phyloP scores from a whole-genome alignment of 1,139 yeast species.

The Candida glucosophila region DNA sequence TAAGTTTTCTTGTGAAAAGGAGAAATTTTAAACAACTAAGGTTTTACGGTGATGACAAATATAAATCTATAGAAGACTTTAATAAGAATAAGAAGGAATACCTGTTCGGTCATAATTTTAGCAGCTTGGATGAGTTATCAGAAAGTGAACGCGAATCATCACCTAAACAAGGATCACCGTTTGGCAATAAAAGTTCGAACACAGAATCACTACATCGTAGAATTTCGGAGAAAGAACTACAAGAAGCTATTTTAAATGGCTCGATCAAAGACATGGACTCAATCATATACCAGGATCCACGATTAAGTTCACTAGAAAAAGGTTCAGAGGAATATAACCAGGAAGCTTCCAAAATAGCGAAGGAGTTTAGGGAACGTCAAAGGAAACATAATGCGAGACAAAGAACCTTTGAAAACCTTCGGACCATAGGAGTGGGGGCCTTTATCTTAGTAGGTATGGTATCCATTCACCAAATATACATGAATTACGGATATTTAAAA shows the following conservation, averaged over 20 bases:
- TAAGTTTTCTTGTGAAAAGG: too few relatives aligned
- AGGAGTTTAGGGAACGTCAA: not conserved
- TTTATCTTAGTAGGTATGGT: conserved; percentile 24
- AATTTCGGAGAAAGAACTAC: too few relatives aligned
- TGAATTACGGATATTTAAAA: conserved; percentile 33
- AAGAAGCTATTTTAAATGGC: not conserved
- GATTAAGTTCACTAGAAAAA: not conserved
- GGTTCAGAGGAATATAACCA: too few relatives aligned
- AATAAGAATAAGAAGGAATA: conserved; percentile 29
- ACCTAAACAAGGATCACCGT: not conserved
- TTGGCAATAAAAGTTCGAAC: not conserved
- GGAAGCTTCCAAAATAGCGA: too few relatives aligned
- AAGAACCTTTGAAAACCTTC: conserved; percentile 30
- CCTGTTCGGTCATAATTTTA: conserved; percentile 24
- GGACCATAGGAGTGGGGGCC: conserved; percentile 20
- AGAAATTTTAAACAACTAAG: too few relatives aligned
- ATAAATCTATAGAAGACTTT: conserved; percentile 26
- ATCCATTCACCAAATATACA: conserved; percentile 30
- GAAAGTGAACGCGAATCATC: conserved; percentile 2
- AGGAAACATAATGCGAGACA: conserved; percentile 4
- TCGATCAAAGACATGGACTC: not conserved
- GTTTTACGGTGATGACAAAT: conserved; percentile 9
- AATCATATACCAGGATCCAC: not conserved
- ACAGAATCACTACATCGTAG: too few relatives aligned
- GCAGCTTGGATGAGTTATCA: conserved; percentile 17